Evolutionary conservation across 768 basidiomycete genomes (phyloP), one percentile per base, ranked within the genome.

Genomic region (Clavulina sp.): DNA sequence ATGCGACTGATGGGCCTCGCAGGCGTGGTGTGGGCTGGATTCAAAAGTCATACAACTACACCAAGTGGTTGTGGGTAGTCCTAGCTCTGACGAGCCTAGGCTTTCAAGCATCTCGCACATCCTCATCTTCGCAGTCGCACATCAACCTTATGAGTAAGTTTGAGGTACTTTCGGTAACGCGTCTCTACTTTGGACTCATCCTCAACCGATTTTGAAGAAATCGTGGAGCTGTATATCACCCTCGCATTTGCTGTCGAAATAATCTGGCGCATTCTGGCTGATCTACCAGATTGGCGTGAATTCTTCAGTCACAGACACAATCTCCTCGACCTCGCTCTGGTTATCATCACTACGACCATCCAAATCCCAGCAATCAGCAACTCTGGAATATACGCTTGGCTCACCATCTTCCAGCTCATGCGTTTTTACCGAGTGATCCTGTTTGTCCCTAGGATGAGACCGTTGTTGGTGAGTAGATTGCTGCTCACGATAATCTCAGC

Each of bases 401-500:
- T 95, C 57, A 93, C 86, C 2, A 72, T 84, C 29, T 84, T 96
- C 59, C 85, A 88, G 62, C 68, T 95, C 13, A 70, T 71, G 58
- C 71, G 92, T 59, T 96, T 93, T 67, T 95, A 97, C 63, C 72
- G 92, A 2, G 86, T 95, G 41, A 87, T 97, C 59, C 63, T 96
- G 48, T 83, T 80, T 46, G 76, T 95, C 19, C 93, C 91, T 0
- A 70, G 86, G 52, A 95, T 95, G 88, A 81, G 76, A 56, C 84
- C 83, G 0, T 66, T 96, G 29, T 64, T 96, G 68, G 88, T 92
- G 52, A 52, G 77, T 65, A 23, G 5, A 1, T 43, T 30, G 53
- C 19, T 9, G 9, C 19, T 38, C 43, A 13, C 13, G 13, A 30
- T 13, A 1, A 16, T 32, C 5, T 1, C 29, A 28, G 18, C 5